A percentile compares a stretch with the other conserved stretches of the same genome.
phyloP scores from a whole-genome alignment of 140 eudicot genomes.

The Erigeron philadelphicus region DNA sequence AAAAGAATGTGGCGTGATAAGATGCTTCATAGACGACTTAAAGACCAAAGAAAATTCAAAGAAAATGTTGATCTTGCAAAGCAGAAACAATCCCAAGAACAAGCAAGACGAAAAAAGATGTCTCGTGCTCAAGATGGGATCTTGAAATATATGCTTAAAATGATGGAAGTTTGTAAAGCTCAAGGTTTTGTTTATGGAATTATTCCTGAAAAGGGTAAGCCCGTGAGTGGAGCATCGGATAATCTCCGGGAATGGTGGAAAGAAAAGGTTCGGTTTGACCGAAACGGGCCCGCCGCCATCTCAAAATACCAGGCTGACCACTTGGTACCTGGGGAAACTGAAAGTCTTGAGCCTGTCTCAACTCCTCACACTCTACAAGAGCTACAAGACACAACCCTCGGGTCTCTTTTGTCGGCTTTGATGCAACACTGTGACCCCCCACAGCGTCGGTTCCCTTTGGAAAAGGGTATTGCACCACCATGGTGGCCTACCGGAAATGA shows the following conservation, averaged over 20 bases:
- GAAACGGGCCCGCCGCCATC: slow-evolving; percentile 56
- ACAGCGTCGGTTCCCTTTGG: slow-evolving; percentile 53
- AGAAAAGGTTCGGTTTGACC: slow-evolving; percentile 54
- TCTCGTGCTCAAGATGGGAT: slow-evolving; percentile 60
- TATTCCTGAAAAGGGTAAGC: slow-evolving; percentile 61
- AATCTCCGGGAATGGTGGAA: slow-evolving; percentile 65
- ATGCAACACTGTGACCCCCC: slow-evolving; percentile 67
- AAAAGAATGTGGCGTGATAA: slow-evolving; percentile 67
- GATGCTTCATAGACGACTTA: slow-evolving; percentile 47
- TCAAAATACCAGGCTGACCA: slow-evolving; percentile 29
- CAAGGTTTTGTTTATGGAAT: slow-evolving; percentile 64
- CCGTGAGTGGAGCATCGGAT: slow-evolving; percentile 57
- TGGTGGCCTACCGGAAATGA: slow-evolving; percentile 64
- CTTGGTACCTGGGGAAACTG: slow-evolving; percentile 12
- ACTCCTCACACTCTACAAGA: slow-evolving; percentile 40
- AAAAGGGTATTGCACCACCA: slow-evolving; percentile 59
- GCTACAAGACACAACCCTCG: slow-evolving; percentile 62
- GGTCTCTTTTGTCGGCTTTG: slow-evolving; percentile 53
- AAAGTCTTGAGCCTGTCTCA: slow-evolving; percentile 6
- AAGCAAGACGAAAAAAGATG: slow-evolving; percentile 57
- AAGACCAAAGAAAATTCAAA: slow-evolving; percentile 46
- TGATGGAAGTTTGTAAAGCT: slow-evolving; percentile 68
- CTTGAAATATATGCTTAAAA: slow-evolving; percentile 57
- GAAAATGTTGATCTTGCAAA: slow-evolving; percentile 27
- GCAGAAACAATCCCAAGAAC: slow-evolving; percentile 34